Conservation (phyloP, 805 yeast genomes). For the Alloascoidea africana region DNA sequence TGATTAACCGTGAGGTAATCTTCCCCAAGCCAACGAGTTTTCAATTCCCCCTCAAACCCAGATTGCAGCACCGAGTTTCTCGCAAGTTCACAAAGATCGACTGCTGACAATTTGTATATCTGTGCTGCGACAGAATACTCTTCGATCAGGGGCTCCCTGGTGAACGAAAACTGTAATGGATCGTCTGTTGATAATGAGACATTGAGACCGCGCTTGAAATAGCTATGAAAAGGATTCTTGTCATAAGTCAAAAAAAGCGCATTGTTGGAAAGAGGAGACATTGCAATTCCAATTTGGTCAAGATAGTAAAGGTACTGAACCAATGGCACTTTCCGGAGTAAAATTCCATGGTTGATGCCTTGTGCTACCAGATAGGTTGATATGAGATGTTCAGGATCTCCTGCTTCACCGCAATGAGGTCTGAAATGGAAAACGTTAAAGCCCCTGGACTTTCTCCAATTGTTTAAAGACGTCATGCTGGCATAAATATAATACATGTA, state of each 20-base stretch:
- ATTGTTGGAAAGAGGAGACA: constrained; percentile 96
- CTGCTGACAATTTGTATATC: constrained; percentile 84
- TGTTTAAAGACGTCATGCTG: constrained; percentile 73
- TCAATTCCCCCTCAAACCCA: constrained; percentile 81
- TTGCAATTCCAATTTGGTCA: constrained; percentile 93
- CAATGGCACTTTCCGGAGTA: constrained; percentile 86
- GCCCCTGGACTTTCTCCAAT: constrained; percentile 61
- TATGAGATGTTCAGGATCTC: constrained; percentile 94
- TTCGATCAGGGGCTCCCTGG: constrained; percentile 93
- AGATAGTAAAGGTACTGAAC: constrained; percentile 86
- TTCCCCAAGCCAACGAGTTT: constrained; percentile 86
- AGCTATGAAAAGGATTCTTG: constrained; percentile 87
- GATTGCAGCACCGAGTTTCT: constrained; percentile 83
- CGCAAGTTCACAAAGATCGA: constrained; percentile 96
- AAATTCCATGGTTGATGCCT: constrained; percentile 90
- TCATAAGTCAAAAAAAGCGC: constrained; percentile 93
- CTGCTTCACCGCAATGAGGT: constrained; percentile 99
- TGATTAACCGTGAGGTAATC: constrained; percentile 31
- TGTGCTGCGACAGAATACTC: constrained; percentile 98
- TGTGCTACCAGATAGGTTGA: constrained; percentile 82
- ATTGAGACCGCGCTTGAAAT: constrained; percentile 86
- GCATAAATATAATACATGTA: constrained; percentile 82
- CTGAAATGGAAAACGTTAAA: constrained; percentile 82
- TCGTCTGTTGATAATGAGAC: constrained; percentile 95
- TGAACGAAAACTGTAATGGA: constrained; percentile 92